Evolutionary conservation across 768 basidiomycete genomes (phyloP).

Genomic region (Butyriboletus loyo): DNA sequence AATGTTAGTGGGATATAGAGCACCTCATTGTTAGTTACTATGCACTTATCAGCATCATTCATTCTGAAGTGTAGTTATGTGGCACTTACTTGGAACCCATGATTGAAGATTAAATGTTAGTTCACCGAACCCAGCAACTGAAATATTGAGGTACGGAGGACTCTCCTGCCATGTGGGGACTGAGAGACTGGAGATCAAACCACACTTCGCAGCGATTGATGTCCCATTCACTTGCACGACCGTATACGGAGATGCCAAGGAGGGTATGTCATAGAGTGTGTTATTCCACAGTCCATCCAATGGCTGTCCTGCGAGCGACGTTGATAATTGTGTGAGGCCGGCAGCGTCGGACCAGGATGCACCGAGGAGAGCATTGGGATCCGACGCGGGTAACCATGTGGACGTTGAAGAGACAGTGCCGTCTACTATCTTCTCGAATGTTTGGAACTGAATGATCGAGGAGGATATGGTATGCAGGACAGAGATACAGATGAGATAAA

Average conservation of each 20-base stretch:
- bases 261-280: not conserved
- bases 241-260: not conserved
- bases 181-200: not conserved
- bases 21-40: not conserved
- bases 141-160: not conserved
- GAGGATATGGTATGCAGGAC: not conserved
- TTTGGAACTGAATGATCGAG: not conserved
- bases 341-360: not conserved
- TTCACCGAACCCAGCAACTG: not conserved
- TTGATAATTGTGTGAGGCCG: not conserved
- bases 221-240: not conserved
- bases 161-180: not conserved
- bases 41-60: not conserved
- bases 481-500: not conserved
- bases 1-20: not conserved
- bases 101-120: rapidly evolving
- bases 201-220: not conserved
- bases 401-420: not conserved
- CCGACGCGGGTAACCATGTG: not conserved
- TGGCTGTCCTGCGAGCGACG: not conserved
- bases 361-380: no score
- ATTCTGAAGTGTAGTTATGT: not conserved
- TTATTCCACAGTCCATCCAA: not conserved
- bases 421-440: not conserved
- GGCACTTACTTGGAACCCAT: not conserved